These are phyloP conservation scores for Nitzschia sp. DNA, from an alignment of 108 stramenopile species.

Conservation along the genomic window DNA sequence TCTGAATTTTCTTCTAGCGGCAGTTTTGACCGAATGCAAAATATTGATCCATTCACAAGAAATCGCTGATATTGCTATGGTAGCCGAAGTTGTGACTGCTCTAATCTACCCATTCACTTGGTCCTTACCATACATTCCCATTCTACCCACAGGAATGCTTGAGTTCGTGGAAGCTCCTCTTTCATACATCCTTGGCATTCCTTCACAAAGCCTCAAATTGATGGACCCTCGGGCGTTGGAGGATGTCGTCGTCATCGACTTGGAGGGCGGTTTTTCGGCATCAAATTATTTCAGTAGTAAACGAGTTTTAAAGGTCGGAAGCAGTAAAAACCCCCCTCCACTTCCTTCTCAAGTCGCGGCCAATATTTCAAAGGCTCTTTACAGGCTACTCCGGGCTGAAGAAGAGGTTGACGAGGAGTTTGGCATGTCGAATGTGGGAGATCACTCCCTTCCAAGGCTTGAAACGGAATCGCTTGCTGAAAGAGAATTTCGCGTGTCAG, in stretches of 20 bases:
- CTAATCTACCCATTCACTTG: conserved; percentile 85
- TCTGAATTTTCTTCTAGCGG: conserved; percentile 72
- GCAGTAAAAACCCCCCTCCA: conserved; percentile 53
- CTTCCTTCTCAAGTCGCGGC: conserved; percentile 74
- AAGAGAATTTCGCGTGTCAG: conserved; percentile 75
- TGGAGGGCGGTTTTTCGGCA: conserved; percentile 68
- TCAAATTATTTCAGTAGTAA: conserved; percentile 41
- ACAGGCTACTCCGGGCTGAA: conserved; percentile 67
- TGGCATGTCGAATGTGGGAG: conserved; percentile 18
- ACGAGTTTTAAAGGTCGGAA: conserved; percentile 20
- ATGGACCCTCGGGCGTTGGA: conserved; percentile 65
- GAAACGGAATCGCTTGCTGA: conserved; percentile 80
- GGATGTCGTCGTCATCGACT: conserved; percentile 84
- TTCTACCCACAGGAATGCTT: conserved; percentile 79
- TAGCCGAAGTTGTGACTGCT: conserved; percentile 83
- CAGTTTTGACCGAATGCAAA: conserved; percentile 83
- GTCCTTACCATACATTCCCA: conserved; percentile 86
- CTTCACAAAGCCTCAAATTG: conserved; percentile 56
- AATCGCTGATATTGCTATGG: conserved; percentile 82
- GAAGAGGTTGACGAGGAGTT: conserved; percentile 72
- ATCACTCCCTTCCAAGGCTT: conserved; percentile 57
- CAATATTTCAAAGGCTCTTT: conserved; percentile 75
- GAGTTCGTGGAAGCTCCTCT: conserved; percentile 86
- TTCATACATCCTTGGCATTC: conserved; percentile 78
- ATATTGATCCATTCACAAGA: conserved; percentile 82